Percentiles rank a stretch among this genome's conserved stretches.
phyloP scores from a whole-genome alignment of 2,329 filamentous ascomycete species.

The Tricladium varicosporioides region DNA sequence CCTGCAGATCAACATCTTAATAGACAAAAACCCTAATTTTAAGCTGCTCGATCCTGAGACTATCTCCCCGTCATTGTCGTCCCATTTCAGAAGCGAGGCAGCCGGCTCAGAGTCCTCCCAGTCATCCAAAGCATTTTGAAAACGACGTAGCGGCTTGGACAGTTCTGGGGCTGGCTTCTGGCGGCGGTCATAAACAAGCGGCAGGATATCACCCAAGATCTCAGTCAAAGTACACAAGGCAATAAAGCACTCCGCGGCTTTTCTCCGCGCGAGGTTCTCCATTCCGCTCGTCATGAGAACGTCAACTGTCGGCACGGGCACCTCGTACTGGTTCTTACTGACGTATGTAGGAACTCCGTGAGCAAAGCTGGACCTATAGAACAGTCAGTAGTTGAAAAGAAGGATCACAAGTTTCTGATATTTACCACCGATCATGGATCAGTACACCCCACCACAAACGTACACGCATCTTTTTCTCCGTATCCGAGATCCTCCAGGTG shows the following conservation, averaged over 20 bases:
- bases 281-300: slow-evolving; percentile 9
- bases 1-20: slow-evolving; percentile 21
- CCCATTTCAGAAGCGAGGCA: neutral
- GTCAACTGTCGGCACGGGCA: slow-evolving; percentile 19
- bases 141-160: slow-evolving; percentile 12
- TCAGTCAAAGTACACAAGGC: slow-evolving; percentile 22
- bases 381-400: neutral
- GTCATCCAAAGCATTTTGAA: slow-evolving; percentile 18
- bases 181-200: slow-evolving; percentile 18
- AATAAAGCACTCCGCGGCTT: slow-evolving; percentile 19
- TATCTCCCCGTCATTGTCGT: neutral
- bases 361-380: slow-evolving; percentile 24
- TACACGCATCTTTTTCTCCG: slow-evolving; percentile 51
- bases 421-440: slow-evolving; percentile 54
- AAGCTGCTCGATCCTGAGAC: slow-evolving; percentile 21
- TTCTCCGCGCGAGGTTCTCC: neutral
- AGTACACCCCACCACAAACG: slow-evolving; percentile 56
- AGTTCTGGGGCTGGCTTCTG: neutral
- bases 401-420: neutral
- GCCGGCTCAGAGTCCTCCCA: slow-evolving; percentile 22
- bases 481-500: slow-evolving; percentile 49
- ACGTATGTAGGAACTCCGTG: slow-evolving; percentile 24
- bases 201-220: slow-evolving; percentile 21
- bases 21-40: slow-evolving; percentile 12
- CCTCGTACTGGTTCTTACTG: slow-evolving; percentile 22